Evolutionary conservation across 768 basidiomycete species (phyloP).

Genomic region (Kwoniella shandongensis): DNA sequence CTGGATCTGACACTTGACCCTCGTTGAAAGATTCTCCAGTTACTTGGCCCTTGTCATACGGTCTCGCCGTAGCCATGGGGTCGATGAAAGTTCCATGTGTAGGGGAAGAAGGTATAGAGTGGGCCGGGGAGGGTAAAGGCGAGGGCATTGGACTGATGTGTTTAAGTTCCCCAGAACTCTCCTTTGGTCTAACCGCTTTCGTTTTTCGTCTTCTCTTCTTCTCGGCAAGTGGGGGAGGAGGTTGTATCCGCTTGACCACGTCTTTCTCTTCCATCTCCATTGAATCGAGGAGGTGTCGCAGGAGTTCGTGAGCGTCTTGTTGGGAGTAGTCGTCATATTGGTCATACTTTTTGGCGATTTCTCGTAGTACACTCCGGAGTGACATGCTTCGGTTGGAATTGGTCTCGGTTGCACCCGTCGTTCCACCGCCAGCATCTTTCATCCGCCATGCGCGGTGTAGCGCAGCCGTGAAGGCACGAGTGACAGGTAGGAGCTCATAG

Average conservation of each 20-base stretch:
- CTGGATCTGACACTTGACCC: neutral
- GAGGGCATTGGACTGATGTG: slow-evolving; percentile 27
- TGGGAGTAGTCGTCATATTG: slow-evolving; percentile 94
- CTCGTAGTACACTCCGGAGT: slow-evolving; percentile 58
- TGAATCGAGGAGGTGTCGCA: slow-evolving; percentile 82
- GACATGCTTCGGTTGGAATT: slow-evolving; percentile 36
- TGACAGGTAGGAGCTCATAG: slow-evolving; percentile 47
- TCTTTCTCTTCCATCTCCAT: slow-evolving; percentile 95
- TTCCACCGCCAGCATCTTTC: slow-evolving; percentile 49
- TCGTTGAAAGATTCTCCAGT: slow-evolving; percentile 15
- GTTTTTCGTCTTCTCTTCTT: slow-evolving; percentile 4
- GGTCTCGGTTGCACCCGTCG: slow-evolving; percentile 32
- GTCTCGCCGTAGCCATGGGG: slow-evolving; percentile 11
- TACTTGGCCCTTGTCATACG: neutral
- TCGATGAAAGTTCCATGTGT: slow-evolving; percentile 17
- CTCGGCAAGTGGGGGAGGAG: slow-evolving; percentile 14
- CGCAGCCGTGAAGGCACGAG: slow-evolving; percentile 42
- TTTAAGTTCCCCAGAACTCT: slow-evolving; percentile 9
- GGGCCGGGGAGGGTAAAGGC: slow-evolving; percentile 33
- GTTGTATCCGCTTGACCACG: slow-evolving; percentile 55
- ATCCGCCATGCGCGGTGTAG: slow-evolving; percentile 48
- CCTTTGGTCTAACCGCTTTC: slow-evolving; percentile 1
- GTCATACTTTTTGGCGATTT: slow-evolving; percentile 80
- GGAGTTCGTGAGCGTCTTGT: slow-evolving; percentile 92
- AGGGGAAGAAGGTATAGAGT: slow-evolving; percentile 25